Base-by-base conservation (phyloP, 2,329 filamentous ascomycete genomes). In the Diaporthe caulivora region DNA sequence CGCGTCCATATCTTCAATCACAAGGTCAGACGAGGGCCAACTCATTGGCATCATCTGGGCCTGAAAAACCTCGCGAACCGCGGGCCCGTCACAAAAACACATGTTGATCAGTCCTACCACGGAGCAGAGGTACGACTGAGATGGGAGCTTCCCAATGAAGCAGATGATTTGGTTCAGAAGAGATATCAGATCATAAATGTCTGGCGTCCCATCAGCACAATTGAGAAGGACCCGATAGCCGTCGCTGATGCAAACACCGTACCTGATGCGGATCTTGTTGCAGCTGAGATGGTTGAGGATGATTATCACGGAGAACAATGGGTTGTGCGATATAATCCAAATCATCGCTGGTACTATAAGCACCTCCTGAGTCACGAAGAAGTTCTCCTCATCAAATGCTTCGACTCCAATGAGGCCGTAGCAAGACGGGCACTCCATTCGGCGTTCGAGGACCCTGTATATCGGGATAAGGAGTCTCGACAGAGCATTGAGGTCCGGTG, bases 11-110 rank as follows among this genome's bases (percentile, higher is more conserved):
- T 73, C 26, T 73, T 73, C n/a, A 69, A 73, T 11, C 67, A 73
- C 47, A 73, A 92, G 11, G 91, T 94, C 77, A 90, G 93, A 49
- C 80, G 81, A 44, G 83, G 83, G 0, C 83, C 83, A 17, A 81
- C 83, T 5, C 79, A 85, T 70, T 95, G 92, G 92, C 90, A 91
- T 79, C 93, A 92, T 78, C 80, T 92, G 84, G 90, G 91, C 84
- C 71, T 90, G 87, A 34, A 92, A 88, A 91, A 88, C 80, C 77
- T 87, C 86, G 62, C 83, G 78, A 89, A 94, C 80, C 87, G 90
- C 40, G 84, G 84, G 1, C 86, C 86, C 0, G 83, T 87, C 13
- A 82, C 84, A 60, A 82, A 85, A 29, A 86, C 86, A 0, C 86
- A 88, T 74, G 85, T 88, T 74, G 86, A 88, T 75, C 86, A 79